These are phyloP conservation scores for Tylopilus sp. DNA, from an alignment of 1,284 basidiomycete species.

Conservation along the genomic window DNA sequence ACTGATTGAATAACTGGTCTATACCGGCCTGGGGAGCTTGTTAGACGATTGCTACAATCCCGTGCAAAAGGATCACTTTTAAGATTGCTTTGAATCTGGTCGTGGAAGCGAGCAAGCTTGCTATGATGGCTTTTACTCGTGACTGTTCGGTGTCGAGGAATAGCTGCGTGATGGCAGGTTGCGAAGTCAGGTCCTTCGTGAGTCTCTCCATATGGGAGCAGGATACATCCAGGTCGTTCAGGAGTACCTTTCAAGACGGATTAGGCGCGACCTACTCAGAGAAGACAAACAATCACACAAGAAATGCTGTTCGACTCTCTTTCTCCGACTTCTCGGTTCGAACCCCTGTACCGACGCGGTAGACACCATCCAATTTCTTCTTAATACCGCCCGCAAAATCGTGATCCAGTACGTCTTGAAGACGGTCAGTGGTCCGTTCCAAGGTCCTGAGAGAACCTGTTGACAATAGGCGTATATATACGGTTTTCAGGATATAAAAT, in stretches of 20 bases:
- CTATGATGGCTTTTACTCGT: conserved; percentile 43
- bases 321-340: conserved; percentile 70
- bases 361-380: conserved; percentile 84
- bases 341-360: conserved; percentile 50
- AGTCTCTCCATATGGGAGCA: conserved; percentile 82
- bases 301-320: conserved; percentile 72
- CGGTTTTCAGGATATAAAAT: conserved; percentile 88
- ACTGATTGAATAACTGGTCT: conserved; percentile 91
- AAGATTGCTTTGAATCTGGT: conserved; percentile 66
- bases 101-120: conserved; percentile 49
- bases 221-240: conserved; percentile 88
- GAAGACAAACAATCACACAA: conserved; percentile 52
- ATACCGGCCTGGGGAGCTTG: conserved; percentile 60
- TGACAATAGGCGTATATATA: conserved; percentile 69
- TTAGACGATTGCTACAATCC: conserved; percentile 1
- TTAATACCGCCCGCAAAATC: conserved; percentile 78
- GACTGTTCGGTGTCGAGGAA: conserved; percentile 62
- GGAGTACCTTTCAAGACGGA: conserved; percentile 55
- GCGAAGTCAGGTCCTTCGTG: conserved; percentile 60
- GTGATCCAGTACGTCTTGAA: conserved; percentile 71
- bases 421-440: conserved; percentile 52
- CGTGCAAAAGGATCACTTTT: conserved; percentile 47
- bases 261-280: not conserved
- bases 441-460: conserved; percentile 65
- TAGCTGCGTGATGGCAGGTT: conserved; percentile 58